These are phyloP conservation scores for Penicillium sclerotiorum DNA, from an alignment of 2,329 filamentous ascomycete species.

Conservation along the genomic window DNA sequence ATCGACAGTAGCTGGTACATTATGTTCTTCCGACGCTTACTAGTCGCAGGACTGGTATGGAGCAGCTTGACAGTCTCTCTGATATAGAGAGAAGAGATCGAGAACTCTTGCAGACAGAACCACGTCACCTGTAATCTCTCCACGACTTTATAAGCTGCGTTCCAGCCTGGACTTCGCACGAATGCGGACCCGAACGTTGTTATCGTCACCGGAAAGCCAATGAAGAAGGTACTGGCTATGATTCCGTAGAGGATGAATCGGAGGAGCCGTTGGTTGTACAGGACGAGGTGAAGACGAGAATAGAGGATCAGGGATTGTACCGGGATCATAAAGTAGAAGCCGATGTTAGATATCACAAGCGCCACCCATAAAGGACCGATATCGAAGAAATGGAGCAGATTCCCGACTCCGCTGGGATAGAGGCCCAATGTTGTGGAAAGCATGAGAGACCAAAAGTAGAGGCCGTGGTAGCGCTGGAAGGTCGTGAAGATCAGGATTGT, in stretches of 20 bases:
- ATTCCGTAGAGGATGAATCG: conserved; percentile 14
- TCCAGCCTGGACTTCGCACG: conserved; percentile 5
- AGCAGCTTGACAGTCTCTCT: conserved; percentile 10
- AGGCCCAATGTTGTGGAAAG: conserved; percentile 9
- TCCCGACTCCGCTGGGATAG: conserved; percentile 11
- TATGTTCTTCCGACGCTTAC: conserved; percentile 10
- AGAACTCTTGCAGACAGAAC: conserved; percentile 16
- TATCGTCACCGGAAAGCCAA: conserved; percentile 13
- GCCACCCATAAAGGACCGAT: conserved; percentile 16
- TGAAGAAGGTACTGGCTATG: conserved; percentile 10
- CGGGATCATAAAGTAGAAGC: conserved; percentile 15
- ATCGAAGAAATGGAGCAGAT: conserved; percentile 16
- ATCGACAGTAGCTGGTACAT: conserved; percentile 18
- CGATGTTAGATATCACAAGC: conserved; percentile 11
- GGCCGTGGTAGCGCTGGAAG: conserved; percentile 11
- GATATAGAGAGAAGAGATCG: conserved; percentile 16
- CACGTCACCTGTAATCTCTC: conserved; percentile 16
- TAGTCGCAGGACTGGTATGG: conserved; percentile 5
- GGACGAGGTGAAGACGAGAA: conserved; percentile 17
- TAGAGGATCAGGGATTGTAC: conserved; percentile 18
- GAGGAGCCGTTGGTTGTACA: conserved; percentile 5
- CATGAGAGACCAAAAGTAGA: conserved; percentile 18
- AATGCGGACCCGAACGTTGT: conserved; percentile 16
- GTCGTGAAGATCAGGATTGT: conserved; percentile 11
- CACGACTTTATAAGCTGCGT: conserved; percentile 6